Evolutionary conservation across 2,329 filamentous ascomycete genomes (phyloP).

Genomic region (Myriangium duriaei): DNA sequence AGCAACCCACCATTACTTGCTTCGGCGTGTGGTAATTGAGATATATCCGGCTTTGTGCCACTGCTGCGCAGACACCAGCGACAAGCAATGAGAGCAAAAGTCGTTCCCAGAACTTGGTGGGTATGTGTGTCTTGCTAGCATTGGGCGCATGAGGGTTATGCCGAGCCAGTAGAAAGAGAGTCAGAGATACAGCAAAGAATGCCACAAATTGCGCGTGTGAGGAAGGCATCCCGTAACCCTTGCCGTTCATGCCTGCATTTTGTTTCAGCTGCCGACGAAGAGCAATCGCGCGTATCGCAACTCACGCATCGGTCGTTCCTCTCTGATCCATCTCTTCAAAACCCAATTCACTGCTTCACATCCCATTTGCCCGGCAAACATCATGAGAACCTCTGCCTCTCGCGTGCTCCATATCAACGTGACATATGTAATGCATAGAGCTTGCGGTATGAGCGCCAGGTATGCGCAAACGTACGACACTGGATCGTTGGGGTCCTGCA

Average conservation of each 20-base stretch:
- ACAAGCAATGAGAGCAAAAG: constrained; percentile 35
- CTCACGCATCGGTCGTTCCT: constrained; percentile 72
- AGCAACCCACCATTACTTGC: constrained; percentile 73
- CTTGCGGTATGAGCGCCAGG: constrained; percentile 88
- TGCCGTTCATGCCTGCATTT: constrained; percentile 55
- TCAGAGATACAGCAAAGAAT: constrained; percentile 77
- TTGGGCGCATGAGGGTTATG: constrained; percentile 46
- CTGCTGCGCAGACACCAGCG: constrained; percentile 30
- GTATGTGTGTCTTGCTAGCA: constrained; percentile 34
- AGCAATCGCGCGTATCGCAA: constrained; percentile 9
- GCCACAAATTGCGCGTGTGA: constrained; percentile 92
- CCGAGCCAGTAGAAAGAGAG: constrained; percentile 72
- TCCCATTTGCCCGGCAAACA: constrained; percentile 81
- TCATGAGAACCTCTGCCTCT: constrained; percentile 76
- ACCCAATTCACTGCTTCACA: constrained; percentile 87
- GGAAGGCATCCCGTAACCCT: constrained; percentile 94
- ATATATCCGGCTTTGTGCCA: constrained; percentile 77
- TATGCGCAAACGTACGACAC: constrained; percentile 83
- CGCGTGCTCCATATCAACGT: constrained; percentile 84
- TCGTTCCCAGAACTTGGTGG: constrained; percentile 51
- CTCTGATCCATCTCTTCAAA: constrained; percentile 82
- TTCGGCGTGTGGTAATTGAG: constrained; percentile 81
- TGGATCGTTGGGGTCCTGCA: constrained; percentile 70
- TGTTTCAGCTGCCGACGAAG: constrained; percentile 1
- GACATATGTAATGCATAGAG: constrained; percentile 76